Percentiles rank a stretch among this genome's conserved stretches.
Evolutionary conservation across 805 yeast genomes (phyloP).

Genomic region (Pichia phayaonensis): DNA sequence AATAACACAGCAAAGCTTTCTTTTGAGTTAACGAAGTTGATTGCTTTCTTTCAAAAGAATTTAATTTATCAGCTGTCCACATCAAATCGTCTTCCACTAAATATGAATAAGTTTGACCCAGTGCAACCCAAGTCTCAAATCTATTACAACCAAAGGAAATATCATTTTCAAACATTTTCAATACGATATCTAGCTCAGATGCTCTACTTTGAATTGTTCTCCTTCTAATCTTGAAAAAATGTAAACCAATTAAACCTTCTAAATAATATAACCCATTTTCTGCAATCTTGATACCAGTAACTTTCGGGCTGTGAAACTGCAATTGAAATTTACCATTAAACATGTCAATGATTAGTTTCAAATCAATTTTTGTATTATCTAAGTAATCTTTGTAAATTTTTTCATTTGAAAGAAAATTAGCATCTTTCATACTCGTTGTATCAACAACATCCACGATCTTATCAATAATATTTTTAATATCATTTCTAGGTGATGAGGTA

Average conservation of each 20-base stretch:
- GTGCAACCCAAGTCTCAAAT: slow-evolving; percentile 77
- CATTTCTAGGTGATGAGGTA: slow-evolving; percentile 53
- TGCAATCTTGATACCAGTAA: slow-evolving; percentile 31
- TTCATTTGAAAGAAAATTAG: slow-evolving; percentile 38
- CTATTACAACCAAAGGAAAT: slow-evolving; percentile 57
- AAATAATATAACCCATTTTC: slow-evolving; percentile 57
- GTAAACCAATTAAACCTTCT: slow-evolving; percentile 59
- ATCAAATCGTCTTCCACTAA: slow-evolving; percentile 82
- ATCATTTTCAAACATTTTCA: slow-evolving; percentile 58
- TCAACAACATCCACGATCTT: slow-evolving; percentile 64
- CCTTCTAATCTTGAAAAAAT: slow-evolving; percentile 64
- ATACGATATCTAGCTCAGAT: slow-evolving; percentile 72
- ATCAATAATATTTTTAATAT: slow-evolving; percentile 67
- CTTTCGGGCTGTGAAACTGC: slow-evolving; percentile 22
- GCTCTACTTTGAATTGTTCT: slow-evolving; percentile 74
- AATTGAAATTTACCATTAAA: slow-evolving; percentile 42
- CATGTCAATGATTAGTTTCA: slow-evolving; percentile 39
- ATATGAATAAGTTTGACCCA: slow-evolving; percentile 73
- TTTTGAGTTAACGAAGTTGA: slow-evolving; percentile 59
- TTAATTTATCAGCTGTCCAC: slow-evolving; percentile 86
- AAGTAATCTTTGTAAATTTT: slow-evolving; percentile 40
- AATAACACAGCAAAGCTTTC: slow-evolving; percentile 61
- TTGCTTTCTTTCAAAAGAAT: slow-evolving; percentile 50
- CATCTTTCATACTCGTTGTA: slow-evolving; percentile 43
- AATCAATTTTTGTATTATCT: slow-evolving; percentile 35